phyloP scores from a whole-genome alignment of 1,284 basidiomycete species.

The Tylopilus sp. region DNA sequence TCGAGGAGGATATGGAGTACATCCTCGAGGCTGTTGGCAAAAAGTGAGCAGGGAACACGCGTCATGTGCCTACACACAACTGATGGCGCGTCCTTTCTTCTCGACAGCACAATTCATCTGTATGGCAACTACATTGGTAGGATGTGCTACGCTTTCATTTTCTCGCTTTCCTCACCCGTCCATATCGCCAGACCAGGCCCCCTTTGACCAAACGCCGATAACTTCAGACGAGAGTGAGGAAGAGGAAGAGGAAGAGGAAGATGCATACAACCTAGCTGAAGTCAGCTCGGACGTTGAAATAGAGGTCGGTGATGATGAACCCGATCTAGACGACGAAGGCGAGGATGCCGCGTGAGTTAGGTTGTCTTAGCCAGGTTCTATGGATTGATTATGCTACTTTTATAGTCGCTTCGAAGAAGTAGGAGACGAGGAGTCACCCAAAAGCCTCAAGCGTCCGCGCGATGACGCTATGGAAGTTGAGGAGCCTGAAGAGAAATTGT shows the following conservation, averaged over 20 bases:
- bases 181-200: conserved; percentile 42
- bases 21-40: conserved; percentile 77
- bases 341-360: conserved; percentile 40
- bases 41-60: conserved; percentile 54
- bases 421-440: conserved; percentile 24
- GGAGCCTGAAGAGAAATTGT: conserved; percentile 38
- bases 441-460: conserved; percentile 57
- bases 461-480: conserved; percentile 49
- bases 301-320: conserved; percentile 57
- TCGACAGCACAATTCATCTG: conserved; percentile 71
- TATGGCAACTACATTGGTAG: conserved; percentile 88
- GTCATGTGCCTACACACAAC: not conserved
- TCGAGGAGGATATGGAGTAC: conserved; percentile 69
- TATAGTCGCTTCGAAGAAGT: conserved; percentile 68
- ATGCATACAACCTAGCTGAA: conserved; percentile 60
- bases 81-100: not conserved
- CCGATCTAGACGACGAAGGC: conserved; percentile 61
- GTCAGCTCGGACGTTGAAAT: conserved; percentile 78
- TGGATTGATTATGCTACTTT: conserved; percentile 1
- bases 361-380: not conserved
- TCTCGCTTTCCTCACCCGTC: not conserved
- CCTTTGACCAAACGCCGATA: conserved; percentile 47
- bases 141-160: conserved; percentile 10
- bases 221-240: conserved; percentile 42
- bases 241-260: conserved; percentile 39